Conservation (phyloP, 177 flowering plant genomes). For the Vitis hybrid region DNA sequence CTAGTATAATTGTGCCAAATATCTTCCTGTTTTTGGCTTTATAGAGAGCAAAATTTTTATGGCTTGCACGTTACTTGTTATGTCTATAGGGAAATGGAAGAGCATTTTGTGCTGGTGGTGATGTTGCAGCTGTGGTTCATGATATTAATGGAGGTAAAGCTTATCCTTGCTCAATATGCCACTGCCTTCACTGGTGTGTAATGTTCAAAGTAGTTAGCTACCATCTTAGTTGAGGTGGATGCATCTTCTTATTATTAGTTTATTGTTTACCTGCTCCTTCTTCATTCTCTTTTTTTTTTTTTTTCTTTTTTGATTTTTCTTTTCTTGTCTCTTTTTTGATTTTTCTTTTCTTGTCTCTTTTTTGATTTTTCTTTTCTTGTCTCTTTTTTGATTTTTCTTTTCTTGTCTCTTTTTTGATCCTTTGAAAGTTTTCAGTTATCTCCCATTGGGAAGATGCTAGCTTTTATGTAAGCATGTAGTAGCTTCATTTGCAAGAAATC, state of each 20-base stretch:
- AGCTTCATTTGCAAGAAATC: not conserved
- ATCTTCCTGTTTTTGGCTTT: too few relatives aligned
- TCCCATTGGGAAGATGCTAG: not conserved
- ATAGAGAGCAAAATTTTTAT: not conserved
- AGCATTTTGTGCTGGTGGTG: constrained; percentile 97
- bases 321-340: not conserved
- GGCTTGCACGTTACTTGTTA: not conserved
- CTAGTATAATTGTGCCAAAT: too few relatives aligned
- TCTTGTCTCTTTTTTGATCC: not conserved
- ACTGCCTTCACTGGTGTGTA: not conserved
- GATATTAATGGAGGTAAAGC: constrained; percentile 47
- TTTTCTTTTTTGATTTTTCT: not conserved
- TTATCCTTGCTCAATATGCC: constrained; percentile 1
- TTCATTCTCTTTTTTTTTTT: not conserved
- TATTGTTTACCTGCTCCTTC: not conserved
- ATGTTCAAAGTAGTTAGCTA: not conserved
- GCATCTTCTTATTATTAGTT: not conserved
- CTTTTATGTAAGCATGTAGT: constrained; percentile 2
- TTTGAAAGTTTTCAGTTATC: not conserved
- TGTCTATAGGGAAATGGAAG: constrained; percentile 73
- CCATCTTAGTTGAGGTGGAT: constrained; percentile 1
- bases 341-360: not conserved
- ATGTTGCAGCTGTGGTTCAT: constrained; percentile 77
- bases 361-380: not conserved
- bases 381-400: not conserved